These are phyloP conservation scores for Aureobasidium melanogenum DNA, from an alignment of 2,329 filamentous ascomycete species.

Conservation along the genomic window DNA sequence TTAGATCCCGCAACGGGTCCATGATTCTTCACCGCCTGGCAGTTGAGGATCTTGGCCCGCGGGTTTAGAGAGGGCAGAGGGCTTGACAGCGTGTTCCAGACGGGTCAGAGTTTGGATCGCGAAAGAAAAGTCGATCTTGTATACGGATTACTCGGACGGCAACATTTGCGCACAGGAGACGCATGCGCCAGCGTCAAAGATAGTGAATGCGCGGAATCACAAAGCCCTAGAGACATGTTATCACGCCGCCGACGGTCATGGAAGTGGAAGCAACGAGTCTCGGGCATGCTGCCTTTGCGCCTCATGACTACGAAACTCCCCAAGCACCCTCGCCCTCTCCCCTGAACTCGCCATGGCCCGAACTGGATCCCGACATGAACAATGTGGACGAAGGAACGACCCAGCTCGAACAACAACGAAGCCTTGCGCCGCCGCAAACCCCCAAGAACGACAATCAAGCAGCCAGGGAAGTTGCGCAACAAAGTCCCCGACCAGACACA, in stretches of 20 bases:
- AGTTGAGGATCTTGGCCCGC: not conserved
- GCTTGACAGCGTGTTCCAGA: not conserved
- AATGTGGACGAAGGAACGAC: not conserved
- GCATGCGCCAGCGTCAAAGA: not conserved
- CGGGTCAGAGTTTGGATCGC: slow-evolving; percentile 5
- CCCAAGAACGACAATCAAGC: not conserved
- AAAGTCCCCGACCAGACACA: not conserved
- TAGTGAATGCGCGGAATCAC: slow-evolving; percentile 6
- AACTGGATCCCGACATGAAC: not conserved
- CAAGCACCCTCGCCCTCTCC: slow-evolving; percentile 9
- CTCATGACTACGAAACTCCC: not conserved
- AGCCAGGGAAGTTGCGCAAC: not conserved
- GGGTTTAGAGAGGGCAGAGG: not conserved
- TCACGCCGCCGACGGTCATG: slow-evolving; percentile 6
- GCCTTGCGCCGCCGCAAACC: not conserved
- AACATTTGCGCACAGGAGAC: not conserved
- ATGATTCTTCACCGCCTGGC: slow-evolving; percentile 5
- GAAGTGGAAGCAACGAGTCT: slow-evolving; percentile 12
- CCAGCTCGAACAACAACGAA: not conserved
- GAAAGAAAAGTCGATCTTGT: not conserved
- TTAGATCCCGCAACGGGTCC: not conserved
- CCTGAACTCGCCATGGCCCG: slow-evolving; percentile 8
- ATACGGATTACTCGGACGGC: not conserved
- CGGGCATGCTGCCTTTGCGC: slow-evolving; percentile 11
- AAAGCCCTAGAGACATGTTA: slow-evolving; percentile 11